Base-by-base conservation (phyloP, 2,329 filamentous ascomycete genomes). In the Colletotrichum sp. region DNA sequence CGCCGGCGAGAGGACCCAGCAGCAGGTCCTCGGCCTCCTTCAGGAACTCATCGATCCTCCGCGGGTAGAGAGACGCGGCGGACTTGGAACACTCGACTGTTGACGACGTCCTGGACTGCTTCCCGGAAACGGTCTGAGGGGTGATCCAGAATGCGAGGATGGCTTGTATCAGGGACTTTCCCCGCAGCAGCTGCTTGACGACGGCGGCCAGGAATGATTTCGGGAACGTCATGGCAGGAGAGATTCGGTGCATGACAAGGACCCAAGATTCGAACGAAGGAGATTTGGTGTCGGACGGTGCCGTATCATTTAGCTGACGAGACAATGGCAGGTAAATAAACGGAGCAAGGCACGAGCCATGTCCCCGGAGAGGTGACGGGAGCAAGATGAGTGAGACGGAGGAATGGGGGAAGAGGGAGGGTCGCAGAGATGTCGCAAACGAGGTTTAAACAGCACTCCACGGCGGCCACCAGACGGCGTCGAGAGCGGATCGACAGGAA, bases 91-190 rank as follows among this genome's bases (percentile, higher is more conserved):
- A 60, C 55, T 73, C 69, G 15, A 67, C 64, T 8, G 43, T 21
- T 21, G 76, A 64, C 21, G 70, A 26, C 12, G 75, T 36, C 26
- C 36, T 34, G 18, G 69, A 30, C n/a, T 58, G 38, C 66, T 75
- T 80, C 21, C 74, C 66, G 8, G 70, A 60, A 34, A 52, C 28
- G 43, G 66, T 10, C 12, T 65, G 55, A 9, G 76, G 74, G 3
- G 74, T 70, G 66, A 76, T 61, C 75, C 75, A 78, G 36, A 77
- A 76, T n/a, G 77, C 76, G 32, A 93, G 82, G 34, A 93, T 84
- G 66, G 90, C 89, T 80, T 91, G 88, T 75, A 93, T 82, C 76
- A 93, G 84, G 66, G 90, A 91, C 84, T 90, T 92, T 79, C 91
- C 91, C 67, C 88, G 87, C 66, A 91, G 84, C 71, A 93, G 85